Base-by-base conservation (phyloP, 441 rosid species). In the Euphorbia schlechtendalii region DNA sequence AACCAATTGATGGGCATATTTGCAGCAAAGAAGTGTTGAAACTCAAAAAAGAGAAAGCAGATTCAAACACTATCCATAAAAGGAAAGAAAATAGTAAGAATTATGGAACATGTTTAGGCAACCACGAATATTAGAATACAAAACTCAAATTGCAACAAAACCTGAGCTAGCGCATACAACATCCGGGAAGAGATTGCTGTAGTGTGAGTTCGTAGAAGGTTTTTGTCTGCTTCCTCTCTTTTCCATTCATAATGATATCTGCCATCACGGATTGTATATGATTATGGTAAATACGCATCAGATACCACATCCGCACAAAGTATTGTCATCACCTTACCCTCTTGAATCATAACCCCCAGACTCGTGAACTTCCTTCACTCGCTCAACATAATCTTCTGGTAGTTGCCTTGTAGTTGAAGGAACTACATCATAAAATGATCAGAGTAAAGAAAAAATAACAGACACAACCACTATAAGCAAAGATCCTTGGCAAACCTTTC, bases 221-320 rank as follows among this genome's bases (percentile, higher is more conserved):
- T 90, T 76, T 90, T 90, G 77, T 93, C 75, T 74, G 98, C 98
- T 75, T 93, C 97, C 56, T 90, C 97, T 83, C 91, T 86, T 81
- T 88, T 90, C 98, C 97, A 93, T 3, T 93, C 92, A 73, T 87
- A 93, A 43, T 73, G 80, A 77, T 90, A 93, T 74, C 97, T 92
- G 76, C 40, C 67, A 63, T 8, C 34, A 64, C 48, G 28, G 43
- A 58, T 53, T 21, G 64, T n/a, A 55, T 51, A 22, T 54, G 27
- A 32, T 43, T 24, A 53, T 46, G 53, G 32, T 25, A 55, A 45
- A n/a, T 52, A 9, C 22, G 41, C 28, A 53, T 60, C 18, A 17
- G 7, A 45, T 41, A 21, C 10, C 5, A n/a, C 11, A 28, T 28
- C 20, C 28, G 65, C 17, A 18, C 22, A 21, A 28, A 28, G 45